Evolutionary conservation across 768 basidiomycete genomes (phyloP).

Genomic region (Candolleomyces efflorescens): DNA sequence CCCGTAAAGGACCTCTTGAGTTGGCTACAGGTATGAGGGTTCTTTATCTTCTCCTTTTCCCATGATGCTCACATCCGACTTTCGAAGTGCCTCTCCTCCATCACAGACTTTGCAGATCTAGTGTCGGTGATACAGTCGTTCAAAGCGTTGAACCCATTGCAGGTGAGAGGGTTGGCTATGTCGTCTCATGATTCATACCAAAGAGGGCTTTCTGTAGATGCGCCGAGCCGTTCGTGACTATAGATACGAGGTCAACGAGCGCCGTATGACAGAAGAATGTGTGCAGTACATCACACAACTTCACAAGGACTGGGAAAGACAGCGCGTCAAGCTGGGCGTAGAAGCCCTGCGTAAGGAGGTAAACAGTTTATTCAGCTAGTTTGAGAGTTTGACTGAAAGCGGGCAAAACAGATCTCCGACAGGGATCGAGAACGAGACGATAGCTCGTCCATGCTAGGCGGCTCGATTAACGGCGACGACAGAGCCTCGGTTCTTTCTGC

Average conservation of each 20-base stretch:
- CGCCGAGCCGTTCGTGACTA: slow-evolving; percentile 90
- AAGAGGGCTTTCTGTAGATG: slow-evolving; percentile 51
- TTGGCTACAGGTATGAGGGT: slow-evolving; percentile 70
- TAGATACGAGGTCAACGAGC: slow-evolving; percentile 91
- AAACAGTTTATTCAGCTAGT: slow-evolving; percentile 6
- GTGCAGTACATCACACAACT: slow-evolving; percentile 90
- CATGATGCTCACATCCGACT: not conserved
- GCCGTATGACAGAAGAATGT: slow-evolving; percentile 93
- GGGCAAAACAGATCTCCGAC: slow-evolving; percentile 50
- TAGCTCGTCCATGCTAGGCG: slow-evolving; percentile 44
- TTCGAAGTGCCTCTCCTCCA: slow-evolving; percentile 74
- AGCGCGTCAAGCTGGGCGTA: slow-evolving; percentile 82
- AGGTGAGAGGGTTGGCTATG: slow-evolving; percentile 41
- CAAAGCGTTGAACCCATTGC: slow-evolving; percentile 85
- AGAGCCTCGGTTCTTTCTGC: slow-evolving; percentile 32
- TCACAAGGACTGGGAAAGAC: slow-evolving; percentile 97
- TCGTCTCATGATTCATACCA: not conserved
- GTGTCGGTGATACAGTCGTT: slow-evolving; percentile 88
- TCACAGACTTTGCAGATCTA: slow-evolving; percentile 82
- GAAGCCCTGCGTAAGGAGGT: slow-evolving; percentile 84
- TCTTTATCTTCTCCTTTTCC: not conserved
- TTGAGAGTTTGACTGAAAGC: not conserved
- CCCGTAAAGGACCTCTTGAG: slow-evolving; percentile 79
- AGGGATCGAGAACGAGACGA: slow-evolving; percentile 67
- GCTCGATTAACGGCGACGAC: slow-evolving; percentile 27